Evolutionary conservation across 306 rosid species (phyloP), one percentile per base, ranked within the genome.

Genomic region (Malus asiatica): DNA sequence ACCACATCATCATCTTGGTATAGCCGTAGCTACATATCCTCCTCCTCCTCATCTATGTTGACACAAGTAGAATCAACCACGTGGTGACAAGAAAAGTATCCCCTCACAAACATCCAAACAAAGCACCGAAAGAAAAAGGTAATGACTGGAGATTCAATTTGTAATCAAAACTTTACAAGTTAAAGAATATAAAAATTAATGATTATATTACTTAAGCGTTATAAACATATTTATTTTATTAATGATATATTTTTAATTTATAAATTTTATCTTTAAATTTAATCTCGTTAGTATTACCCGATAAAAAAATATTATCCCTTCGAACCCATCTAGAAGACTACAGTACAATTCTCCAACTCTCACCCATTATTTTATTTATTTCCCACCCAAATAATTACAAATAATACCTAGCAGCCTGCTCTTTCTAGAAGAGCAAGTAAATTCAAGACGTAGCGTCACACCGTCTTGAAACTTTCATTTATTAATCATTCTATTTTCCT

Each of bases 371-470:
- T 2, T 20, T 18, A 5, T 33, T 33, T 33, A 15, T 48, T 48
- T 57, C n/a, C 65, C 14, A 60, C 55, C 11, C 19, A 38, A 13
- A 19, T 11, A 3, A 2, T 40, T 40, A 40, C 44, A 40, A 40
- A 40, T 8, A 40, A 40, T 40, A 40, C 57, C 57, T 1, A 9
- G 25, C 30, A 5, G 70, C 16, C 48, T 3, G 90, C 86, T 75
- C 84, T 88, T 48, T 92, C 97, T 88, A 84, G 93, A 92, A 67
- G 81, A 30, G 35, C 59, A 51, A 42, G 38, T n/a, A 65, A 11
- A 38, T 25, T 16, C 61, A 22, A 8, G 15, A 71, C 38, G 52
- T 15, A 19, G 29, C 58, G 66, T 57, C 38, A 19, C 67, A 6
- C 67, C 20, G 33, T 23, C 68, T 16, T 62, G 2, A 48, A 14